phyloP scores from a whole-genome alignment of 2,329 filamentous ascomycete species.

The Lasiodiplodia hormozganensis region DNA sequence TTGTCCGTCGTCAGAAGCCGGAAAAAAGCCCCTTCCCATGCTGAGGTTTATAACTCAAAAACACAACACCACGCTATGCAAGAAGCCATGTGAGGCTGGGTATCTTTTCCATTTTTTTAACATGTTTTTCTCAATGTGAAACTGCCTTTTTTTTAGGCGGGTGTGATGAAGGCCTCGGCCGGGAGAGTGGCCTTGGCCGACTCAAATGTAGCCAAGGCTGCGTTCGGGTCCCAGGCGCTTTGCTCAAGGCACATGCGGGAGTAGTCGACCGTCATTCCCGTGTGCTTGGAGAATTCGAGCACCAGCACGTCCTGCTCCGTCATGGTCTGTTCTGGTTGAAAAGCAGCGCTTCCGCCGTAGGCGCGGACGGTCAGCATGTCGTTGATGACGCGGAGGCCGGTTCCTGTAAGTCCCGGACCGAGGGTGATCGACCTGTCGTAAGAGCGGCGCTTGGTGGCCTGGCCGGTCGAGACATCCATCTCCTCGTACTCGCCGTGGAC shows the following conservation, averaged over 20 bases:
- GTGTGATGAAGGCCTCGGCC: slow-evolving; percentile 49
- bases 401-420: slow-evolving; percentile 70
- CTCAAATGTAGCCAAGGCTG: slow-evolving; percentile 76
- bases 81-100: slow-evolving; percentile 3
- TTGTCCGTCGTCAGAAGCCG: background rate
- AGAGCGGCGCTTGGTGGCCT: slow-evolving; percentile 69
- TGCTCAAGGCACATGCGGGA: slow-evolving; percentile 81
- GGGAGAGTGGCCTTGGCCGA: slow-evolving; percentile 67
- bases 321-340: slow-evolving; percentile 49
- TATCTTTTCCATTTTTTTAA: slow-evolving; percentile 9
- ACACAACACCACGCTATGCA: slow-evolving; percentile 7
- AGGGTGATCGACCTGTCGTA: slow-evolving; percentile 84
- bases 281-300: slow-evolving; percentile 74
- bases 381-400: slow-evolving; percentile 75
- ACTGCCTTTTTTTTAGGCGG: background rate
- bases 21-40: background rate
- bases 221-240: slow-evolving; percentile 79
- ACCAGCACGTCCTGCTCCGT: slow-evolving; percentile 68
- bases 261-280: slow-evolving; percentile 80
- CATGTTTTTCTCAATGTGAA: background rate
- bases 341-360: slow-evolving; percentile 65
- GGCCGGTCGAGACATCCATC: slow-evolving; percentile 62
- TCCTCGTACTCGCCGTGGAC: slow-evolving; percentile 89
- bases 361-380: slow-evolving; percentile 79
- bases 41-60: background rate